Base-by-base conservation (phyloP, 2,329 filamentous ascomycete species). In the Endoconidiophora polonica region DNA sequence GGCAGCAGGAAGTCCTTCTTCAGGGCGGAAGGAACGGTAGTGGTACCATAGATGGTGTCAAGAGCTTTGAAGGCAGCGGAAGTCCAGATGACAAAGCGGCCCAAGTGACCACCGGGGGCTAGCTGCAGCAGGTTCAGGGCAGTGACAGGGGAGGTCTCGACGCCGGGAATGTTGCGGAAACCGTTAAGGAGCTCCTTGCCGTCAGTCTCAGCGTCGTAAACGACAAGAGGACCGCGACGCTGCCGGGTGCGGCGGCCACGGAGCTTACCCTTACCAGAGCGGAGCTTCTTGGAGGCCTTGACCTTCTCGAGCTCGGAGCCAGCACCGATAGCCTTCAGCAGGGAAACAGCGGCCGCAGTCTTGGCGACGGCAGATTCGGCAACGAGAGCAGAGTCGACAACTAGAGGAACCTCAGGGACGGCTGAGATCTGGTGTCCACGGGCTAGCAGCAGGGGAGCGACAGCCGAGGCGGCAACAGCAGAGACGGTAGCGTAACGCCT, bases 1-100 rank as follows among this genome's bases (percentile, higher is more conserved):
- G 91, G 91, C 60, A 98, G 81, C 64, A 94, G 78, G 84, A 91
- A 98, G 79, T 98, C 90, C 76, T 91, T 93, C 87, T 98, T 98
- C 65, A 94, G 81, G 57, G 83, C 81, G 45, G 88, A 90, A 60
- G 90, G 79, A 68, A 80, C 74, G 64, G 85, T 91, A 67, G 87
- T 93, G 66, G 83, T 82, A 68, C 90, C 90, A 77, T 98, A 98
- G 76, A 98, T 82, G 70, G 81, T 81, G 73, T 98, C 90, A 58
- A 98, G 86, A 58, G 90, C 86, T 72, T 87, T 81, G 78, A 98
- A 96, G 58, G 91, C 91, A 58, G 86, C 77, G 49, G 93, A 98
- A 63, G 91, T 91, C 91, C 91, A 98, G 79, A 98, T 78, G 70
- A 98, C 79, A 81, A 98, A 98, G 65, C 91, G 91, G 63, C 91